Conservation (phyloP, 2,329 filamentous ascomycete species). For the Fusarium duplospermum region DNA sequence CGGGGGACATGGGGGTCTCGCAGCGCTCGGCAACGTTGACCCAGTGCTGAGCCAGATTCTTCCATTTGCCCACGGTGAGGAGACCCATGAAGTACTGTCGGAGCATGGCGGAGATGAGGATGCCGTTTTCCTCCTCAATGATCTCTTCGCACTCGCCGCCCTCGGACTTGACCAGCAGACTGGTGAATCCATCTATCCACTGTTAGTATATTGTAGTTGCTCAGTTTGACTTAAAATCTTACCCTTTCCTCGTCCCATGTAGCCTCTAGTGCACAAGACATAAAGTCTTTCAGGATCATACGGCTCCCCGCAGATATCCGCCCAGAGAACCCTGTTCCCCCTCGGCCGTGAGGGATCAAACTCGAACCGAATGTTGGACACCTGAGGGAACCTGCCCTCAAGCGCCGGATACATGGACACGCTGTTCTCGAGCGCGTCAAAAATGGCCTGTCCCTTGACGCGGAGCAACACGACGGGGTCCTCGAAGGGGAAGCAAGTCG, state of each 20-base stretch:
- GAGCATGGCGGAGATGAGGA: constrained; percentile 86
- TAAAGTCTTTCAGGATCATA: constrained; percentile 75
- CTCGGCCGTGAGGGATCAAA: constrained; percentile 73
- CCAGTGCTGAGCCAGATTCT: constrained; percentile 78
- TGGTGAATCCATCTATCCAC: constrained; percentile 77
- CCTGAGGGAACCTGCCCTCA: constrained; percentile 86
- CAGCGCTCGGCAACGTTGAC: constrained; percentile 71
- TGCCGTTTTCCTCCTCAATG: constrained; percentile 86
- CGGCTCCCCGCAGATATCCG: constrained; percentile 69
- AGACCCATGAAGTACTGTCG: constrained; percentile 92
- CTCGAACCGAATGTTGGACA: constrained; percentile 82
- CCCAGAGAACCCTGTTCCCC: constrained; percentile 72
- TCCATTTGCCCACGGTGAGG: constrained; percentile 84
- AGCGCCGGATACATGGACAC: constrained; percentile 84
- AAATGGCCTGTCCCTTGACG: constrained; percentile 76
- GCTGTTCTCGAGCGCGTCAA: constrained; percentile 86
- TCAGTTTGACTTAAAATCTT: not conserved
- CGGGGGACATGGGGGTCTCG: constrained; percentile 60
- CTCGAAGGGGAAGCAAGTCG: constrained; percentile 92
- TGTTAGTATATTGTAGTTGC: constrained; percentile 23
- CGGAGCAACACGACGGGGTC: constrained; percentile 85
- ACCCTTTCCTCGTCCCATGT: constrained; percentile 87
- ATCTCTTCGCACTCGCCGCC: constrained; percentile 83
- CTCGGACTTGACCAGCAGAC: constrained; percentile 79
- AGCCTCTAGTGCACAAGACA: constrained; percentile 81